A percentile compares a stretch with the other conserved stretches of the same genome.
These are phyloP conservation scores for Coniferiporia weirii DNA, from an alignment of 1,284 basidiomycete genomes.

Conservation along the genomic window DNA sequence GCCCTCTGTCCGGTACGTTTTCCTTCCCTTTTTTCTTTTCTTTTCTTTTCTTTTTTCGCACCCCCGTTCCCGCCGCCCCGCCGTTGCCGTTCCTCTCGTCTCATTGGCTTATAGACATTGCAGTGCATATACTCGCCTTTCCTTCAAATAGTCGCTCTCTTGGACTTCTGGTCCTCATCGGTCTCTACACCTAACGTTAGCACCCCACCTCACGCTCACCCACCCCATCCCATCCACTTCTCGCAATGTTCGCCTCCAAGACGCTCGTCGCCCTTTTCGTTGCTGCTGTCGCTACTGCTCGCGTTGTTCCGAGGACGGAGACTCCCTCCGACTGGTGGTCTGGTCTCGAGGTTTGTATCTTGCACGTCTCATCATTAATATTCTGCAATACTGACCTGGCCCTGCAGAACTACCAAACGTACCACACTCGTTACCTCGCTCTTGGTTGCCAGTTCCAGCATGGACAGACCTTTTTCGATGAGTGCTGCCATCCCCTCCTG, in stretches of 20 bases:
- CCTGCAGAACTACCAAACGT: conserved; percentile 51
- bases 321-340: conserved; percentile 40
- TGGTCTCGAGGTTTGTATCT: conserved; percentile 32
- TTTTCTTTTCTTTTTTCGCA: background rate
- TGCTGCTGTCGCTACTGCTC: conserved; percentile 37
- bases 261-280: conserved; percentile 46
- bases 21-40: conserved; percentile 17
- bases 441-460: conserved; percentile 57
- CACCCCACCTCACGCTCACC: conserved; percentile 6
- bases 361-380: conserved; percentile 20
- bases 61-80: background rate
- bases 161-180: conserved; percentile 24
- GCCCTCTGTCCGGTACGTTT: conserved; percentile 11
- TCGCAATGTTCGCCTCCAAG: conserved; percentile 41
- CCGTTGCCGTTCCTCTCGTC: conserved; percentile 20
- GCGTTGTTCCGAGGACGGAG: conserved; percentile 42
- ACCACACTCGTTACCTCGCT: conserved; percentile 61
- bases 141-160: conserved; percentile 25
- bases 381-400: conserved; percentile 13
- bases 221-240: conserved; percentile 17
- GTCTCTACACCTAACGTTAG: conserved; percentile 2
- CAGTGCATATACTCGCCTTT: conserved; percentile 22
- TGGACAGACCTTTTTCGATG: conserved; percentile 59
- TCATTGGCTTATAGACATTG: conserved; percentile 8
- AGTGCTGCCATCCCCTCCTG: conserved; percentile 48